Conservation (phyloP, 148 eudicot species). For the Dysphania ambrosioides region DNA sequence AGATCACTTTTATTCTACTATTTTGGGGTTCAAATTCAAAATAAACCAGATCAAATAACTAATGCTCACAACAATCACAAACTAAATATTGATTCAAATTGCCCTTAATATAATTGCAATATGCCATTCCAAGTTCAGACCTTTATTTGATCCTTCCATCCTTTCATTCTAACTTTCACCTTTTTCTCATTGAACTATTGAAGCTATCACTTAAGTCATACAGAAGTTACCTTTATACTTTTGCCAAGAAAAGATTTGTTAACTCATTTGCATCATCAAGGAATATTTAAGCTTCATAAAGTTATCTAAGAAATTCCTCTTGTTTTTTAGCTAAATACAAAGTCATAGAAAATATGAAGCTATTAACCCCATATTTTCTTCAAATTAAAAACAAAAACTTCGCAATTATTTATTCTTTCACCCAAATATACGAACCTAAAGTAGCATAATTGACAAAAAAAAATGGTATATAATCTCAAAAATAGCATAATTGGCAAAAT, state of each 20-base stretch:
- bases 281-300: conserved; percentile 7
- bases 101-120: conserved; percentile 1
- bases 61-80: not conserved
- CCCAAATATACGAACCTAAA: too few relatives aligned
- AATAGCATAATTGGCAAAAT: not conserved
- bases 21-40: too few relatives aligned
- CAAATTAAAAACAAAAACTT: too few relatives aligned
- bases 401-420: too few relatives aligned
- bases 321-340: not conserved
- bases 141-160: conserved; percentile 10
- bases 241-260: not conserved
- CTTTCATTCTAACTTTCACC: not conserved
- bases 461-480: too few relatives aligned
- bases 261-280: conserved; percentile 8
- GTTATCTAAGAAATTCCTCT: not conserved
- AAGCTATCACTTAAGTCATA: conserved; percentile 16
- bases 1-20: too few relatives aligned
- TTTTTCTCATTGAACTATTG: conserved; percentile 5
- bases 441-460: too few relatives aligned
- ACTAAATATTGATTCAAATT: not conserved
- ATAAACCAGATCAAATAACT: not conserved
- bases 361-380: too few relatives aligned
- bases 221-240: conserved; percentile 26
- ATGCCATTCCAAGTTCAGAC: conserved; percentile 11
- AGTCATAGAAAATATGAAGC: too few relatives aligned